Percentiles rank a stretch among this genome's conserved stretches.
These are phyloP conservation scores for Mucor mucedo DNA, from an alignment of 371 early-diverging fungal genomes.

Conservation along the genomic window DNA sequence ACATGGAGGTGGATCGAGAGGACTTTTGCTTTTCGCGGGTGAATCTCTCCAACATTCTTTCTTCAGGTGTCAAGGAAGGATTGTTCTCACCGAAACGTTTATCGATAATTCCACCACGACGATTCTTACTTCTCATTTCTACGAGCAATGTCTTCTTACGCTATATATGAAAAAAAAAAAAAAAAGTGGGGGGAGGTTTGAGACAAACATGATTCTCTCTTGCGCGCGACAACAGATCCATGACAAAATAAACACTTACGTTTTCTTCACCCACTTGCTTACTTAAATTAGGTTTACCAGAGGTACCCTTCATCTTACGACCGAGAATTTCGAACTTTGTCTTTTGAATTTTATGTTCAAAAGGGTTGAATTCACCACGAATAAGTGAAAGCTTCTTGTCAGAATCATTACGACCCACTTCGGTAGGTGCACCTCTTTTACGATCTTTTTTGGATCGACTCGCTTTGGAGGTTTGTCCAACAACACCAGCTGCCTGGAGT, in stretches of 20 bases:
- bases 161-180: constrained; percentile 26
- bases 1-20: constrained; percentile 55
- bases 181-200: not conserved
- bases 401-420: constrained; percentile 60
- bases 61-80: constrained; percentile 87
- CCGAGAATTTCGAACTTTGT: constrained; percentile 88
- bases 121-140: constrained; percentile 74
- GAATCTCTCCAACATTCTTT: constrained; percentile 94
- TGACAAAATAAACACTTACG: constrained; percentile 39
- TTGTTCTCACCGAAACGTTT: constrained; percentile 95
- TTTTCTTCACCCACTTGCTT: constrained; percentile 86
- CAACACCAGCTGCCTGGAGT: constrained; percentile 76
- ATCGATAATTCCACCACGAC: constrained; percentile 85
- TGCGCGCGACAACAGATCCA: too few species aligned
- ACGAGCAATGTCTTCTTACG: constrained; percentile 84
- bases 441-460: constrained; percentile 66
- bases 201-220: too few species aligned
- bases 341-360: constrained; percentile 81
- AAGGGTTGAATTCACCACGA: constrained; percentile 81
- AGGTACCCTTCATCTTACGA: constrained; percentile 82
- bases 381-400: constrained; percentile 59
- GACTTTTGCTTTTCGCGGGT: constrained; percentile 79
- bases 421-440: constrained; percentile 62
- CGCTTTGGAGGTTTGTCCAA: constrained; percentile 72
- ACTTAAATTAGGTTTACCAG: constrained; percentile 81